Conservation (phyloP, 2,329 filamentous ascomycete genomes). For the Penicillium sp. region DNA sequence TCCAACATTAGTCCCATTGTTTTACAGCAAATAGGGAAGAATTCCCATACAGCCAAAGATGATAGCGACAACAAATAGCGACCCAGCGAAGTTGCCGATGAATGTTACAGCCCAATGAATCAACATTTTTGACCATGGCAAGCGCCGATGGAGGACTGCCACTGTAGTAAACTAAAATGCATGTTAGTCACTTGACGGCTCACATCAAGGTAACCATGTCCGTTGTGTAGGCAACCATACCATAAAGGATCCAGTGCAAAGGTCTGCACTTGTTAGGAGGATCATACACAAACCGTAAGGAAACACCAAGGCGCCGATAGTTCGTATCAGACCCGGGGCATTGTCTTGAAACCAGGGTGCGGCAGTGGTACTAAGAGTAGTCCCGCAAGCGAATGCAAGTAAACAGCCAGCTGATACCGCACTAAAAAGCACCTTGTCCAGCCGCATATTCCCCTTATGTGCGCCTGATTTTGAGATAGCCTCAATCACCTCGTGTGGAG, state of each 20-base stretch:
- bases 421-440: constrained; percentile 54
- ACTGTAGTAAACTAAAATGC: constrained; percentile 43
- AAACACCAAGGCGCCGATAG: constrained; percentile 48
- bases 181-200: not conserved
- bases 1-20: not conserved
- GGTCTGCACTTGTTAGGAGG: constrained; percentile 49
- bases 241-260: constrained; percentile 51
- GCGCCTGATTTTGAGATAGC: constrained; percentile 51
- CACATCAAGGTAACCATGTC: too few species aligned
- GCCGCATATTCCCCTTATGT: constrained; percentile 53
- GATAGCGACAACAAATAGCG: constrained; percentile 49
- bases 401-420: constrained; percentile 53
- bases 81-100: constrained; percentile 50
- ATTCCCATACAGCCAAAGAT: constrained; percentile 44
- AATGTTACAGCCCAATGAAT: constrained; percentile 48
- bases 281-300: constrained; percentile 52
- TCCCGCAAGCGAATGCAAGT: constrained; percentile 52
- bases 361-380: constrained; percentile 46
- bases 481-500: constrained; percentile 51
- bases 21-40: not conserved
- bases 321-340: constrained; percentile 49
- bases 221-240: constrained; percentile 19
- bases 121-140: constrained; percentile 38
- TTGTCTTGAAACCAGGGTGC: constrained; percentile 51
- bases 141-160: constrained; percentile 44